Evolutionary conservation across 164 flowering plant species (phyloP).

Genomic region (Aristolochia contorta): DNA sequence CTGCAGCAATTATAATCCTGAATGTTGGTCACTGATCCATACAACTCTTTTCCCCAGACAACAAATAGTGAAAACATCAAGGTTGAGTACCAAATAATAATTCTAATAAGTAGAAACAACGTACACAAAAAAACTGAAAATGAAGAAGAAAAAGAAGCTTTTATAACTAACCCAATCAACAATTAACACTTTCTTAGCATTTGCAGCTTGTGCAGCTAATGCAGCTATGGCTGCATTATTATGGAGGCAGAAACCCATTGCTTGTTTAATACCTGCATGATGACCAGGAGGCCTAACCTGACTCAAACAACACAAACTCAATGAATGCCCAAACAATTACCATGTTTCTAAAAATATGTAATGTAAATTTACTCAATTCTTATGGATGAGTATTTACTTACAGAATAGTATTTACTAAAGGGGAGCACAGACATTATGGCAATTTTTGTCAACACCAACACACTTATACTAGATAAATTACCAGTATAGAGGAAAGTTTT

Average conservation of each 20-base stretch:
- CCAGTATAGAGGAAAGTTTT: too few species aligned
- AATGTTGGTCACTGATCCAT: not conserved
- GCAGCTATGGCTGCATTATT: constrained; percentile 98
- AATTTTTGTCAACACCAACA: too few species aligned
- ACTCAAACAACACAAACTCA: constrained; percentile 7
- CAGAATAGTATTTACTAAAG: not conserved
- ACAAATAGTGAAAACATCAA: not conserved
- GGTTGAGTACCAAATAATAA: too few species aligned
- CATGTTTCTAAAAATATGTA: not conserved
- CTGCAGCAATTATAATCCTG: too few species aligned
- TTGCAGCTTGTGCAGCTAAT: constrained; percentile 71
- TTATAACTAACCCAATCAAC: constrained; percentile 78
- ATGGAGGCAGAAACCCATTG: constrained; percentile 98
- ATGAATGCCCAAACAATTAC: constrained; percentile 1
- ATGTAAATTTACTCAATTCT: not conserved
- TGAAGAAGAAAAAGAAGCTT: not conserved
- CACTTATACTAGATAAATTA: too few species aligned
- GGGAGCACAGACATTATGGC: too few species aligned
- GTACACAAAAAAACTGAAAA: not conserved
- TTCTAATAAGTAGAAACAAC: too few species aligned
- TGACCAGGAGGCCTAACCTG: constrained; percentile 99
- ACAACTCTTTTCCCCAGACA: not conserved
- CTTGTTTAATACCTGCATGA: constrained; percentile 87
- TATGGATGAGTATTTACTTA: not conserved
- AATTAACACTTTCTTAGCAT: constrained; percentile 86